Evolutionary conservation across 108 stramenopile species (phyloP).

Genomic region (Conticribra weissflogii): DNA sequence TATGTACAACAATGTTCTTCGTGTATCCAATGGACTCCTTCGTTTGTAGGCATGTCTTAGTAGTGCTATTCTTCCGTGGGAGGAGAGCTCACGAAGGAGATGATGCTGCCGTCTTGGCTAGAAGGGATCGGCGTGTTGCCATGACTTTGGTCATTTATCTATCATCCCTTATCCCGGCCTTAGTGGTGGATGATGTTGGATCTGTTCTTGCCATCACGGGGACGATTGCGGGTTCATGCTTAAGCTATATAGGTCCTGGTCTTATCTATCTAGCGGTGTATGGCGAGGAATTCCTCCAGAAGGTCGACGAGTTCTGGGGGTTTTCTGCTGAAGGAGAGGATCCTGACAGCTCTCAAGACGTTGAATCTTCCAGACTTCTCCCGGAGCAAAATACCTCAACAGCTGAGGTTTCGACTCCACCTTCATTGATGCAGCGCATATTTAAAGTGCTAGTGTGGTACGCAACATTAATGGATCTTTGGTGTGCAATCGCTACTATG

Average conservation of each 20-base stretch:
- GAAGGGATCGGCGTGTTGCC: constrained; percentile 70
- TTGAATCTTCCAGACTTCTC: constrained; percentile 19
- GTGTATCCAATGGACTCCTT: constrained; percentile 58
- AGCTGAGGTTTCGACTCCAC: not conserved
- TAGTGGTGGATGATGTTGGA: constrained; percentile 58
- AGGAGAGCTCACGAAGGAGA: constrained; percentile 63
- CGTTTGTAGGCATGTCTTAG: constrained; percentile 51
- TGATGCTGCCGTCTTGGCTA: constrained; percentile 70
- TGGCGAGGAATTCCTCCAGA: constrained; percentile 70
- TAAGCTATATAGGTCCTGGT: constrained; percentile 87
- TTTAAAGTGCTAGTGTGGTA: constrained; percentile 63
- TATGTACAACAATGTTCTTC: constrained; percentile 56
- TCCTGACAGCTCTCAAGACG: not conserved
- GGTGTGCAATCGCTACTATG: constrained; percentile 60
- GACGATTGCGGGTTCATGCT: constrained; percentile 66
- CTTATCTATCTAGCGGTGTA: constrained; percentile 79
- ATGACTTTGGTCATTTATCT: constrained; percentile 74
- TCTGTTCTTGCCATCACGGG: constrained; percentile 69
- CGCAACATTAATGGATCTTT: constrained; percentile 67
- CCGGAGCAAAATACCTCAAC: not conserved
- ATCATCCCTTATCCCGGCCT: constrained; percentile 69
- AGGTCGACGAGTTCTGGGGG: constrained; percentile 56
- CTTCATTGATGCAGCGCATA: not conserved
- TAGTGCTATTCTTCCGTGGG: constrained; percentile 50
- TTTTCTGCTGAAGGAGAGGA: not conserved